Conservation (phyloP, 805 yeast genomes). For the Lachancea cidri region DNA sequence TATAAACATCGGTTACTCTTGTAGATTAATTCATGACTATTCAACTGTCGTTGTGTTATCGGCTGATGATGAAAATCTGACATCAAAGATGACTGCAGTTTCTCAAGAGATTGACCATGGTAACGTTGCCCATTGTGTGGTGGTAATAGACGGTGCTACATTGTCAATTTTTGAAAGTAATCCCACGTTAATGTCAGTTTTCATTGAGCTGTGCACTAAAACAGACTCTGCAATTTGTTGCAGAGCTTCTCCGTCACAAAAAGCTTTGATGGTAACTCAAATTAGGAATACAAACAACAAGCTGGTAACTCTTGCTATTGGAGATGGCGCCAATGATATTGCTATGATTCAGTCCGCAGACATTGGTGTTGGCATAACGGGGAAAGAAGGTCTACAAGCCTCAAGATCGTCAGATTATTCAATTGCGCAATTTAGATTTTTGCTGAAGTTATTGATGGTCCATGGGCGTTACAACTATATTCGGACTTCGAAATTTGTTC, state of each 20-base stretch:
- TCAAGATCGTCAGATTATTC: conserved; percentile 93
- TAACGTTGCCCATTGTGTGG: conserved; percentile 86
- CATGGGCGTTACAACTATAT: conserved; percentile 96
- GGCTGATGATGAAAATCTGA: conserved; percentile 50
- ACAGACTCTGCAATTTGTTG: conserved; percentile 92
- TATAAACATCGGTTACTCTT: conserved; percentile 92
- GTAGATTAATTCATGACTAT: conserved; percentile 87
- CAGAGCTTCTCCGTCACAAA: conserved; percentile 95
- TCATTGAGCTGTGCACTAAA: conserved; percentile 77
- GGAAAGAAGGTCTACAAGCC: conserved; percentile 95
- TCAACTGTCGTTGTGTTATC: conserved; percentile 77
- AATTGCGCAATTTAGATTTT: conserved; percentile 86
- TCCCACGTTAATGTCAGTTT: conserved; percentile 62
- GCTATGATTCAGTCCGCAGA: conserved; percentile 99
- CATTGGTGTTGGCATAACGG: conserved; percentile 95
- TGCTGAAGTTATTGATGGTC: conserved; percentile 77
- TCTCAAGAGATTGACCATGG: conserved; percentile 67
- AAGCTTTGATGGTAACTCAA: conserved; percentile 78
- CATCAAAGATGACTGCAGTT: conserved; percentile 68
- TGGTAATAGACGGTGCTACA: conserved; percentile 93
- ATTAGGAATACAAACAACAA: conserved; percentile 66
- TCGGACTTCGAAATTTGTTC: conserved; percentile 84
- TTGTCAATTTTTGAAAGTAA: conserved; percentile 69
- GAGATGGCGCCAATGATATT: conserved; percentile 98
- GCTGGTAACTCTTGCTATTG: conserved; percentile 88